Conservation (phyloP, 176 grass and related monocot genomes). For the Thinopyrum elongatum region DNA sequence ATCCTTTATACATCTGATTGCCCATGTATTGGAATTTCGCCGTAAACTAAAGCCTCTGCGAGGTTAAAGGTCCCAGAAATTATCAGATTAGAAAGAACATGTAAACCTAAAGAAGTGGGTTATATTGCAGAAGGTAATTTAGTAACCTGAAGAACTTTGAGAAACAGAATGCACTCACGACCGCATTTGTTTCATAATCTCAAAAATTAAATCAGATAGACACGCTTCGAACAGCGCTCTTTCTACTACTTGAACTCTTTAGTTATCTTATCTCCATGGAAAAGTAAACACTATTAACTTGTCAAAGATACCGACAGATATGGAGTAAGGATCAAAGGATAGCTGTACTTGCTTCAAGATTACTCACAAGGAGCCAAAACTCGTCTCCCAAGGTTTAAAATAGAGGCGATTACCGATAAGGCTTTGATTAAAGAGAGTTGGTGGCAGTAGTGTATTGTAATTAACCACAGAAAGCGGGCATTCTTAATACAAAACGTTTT, state of each 20-base stretch:
- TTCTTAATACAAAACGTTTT: conserved; percentile 21
- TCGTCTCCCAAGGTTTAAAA: conserved; percentile 37
- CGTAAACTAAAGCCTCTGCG: no score
- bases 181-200: not conserved
- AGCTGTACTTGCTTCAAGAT: conserved; percentile 20
- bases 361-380: conserved; percentile 42
- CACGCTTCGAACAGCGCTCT: not conserved
- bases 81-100: no score
- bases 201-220: not conserved
- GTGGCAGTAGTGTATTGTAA: conserved; percentile 31
- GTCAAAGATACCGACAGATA: not conserved
- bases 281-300: not conserved
- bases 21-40: no score
- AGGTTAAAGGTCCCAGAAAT: no score
- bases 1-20: no score
- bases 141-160: no score
- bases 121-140: no score
- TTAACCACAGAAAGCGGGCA: not conserved
- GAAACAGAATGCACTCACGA: no score
- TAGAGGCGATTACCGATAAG: conserved; percentile 39
- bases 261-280: not conserved
- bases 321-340: conserved; percentile 16
- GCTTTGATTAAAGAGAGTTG: conserved; percentile 41
- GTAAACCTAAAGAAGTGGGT: no score
- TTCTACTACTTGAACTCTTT: no score